Conservation (phyloP, 2,329 filamentous ascomycete genomes). For the Macrophomina tecta region DNA sequence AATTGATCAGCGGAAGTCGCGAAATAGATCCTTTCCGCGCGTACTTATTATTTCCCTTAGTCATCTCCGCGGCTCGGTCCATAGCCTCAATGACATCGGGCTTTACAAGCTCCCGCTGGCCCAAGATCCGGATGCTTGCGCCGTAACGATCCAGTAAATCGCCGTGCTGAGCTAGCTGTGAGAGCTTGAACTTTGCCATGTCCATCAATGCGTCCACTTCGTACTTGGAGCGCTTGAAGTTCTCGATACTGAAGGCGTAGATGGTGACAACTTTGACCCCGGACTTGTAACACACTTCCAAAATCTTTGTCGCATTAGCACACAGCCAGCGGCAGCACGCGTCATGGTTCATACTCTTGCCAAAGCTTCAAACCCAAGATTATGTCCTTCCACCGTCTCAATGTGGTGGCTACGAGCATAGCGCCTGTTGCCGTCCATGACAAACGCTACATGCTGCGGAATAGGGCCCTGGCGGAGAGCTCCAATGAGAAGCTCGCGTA, state of each 20-base stretch:
- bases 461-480: conserved; percentile 89
- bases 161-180: conserved; percentile 89
- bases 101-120: conserved; percentile 81
- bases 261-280: conserved; percentile 97
- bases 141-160: conserved; percentile 93
- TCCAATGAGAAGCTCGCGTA: conserved; percentile 86
- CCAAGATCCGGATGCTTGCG: conserved; percentile 82
- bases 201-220: conserved; percentile 98
- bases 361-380: conserved; percentile 92
- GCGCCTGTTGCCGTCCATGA: conserved; percentile 97
- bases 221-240: conserved; percentile 95
- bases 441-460: conserved; percentile 95
- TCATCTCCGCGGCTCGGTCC: conserved; percentile 84
- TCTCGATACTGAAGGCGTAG: conserved; percentile 98
- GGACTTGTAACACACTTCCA: conserved; percentile 97
- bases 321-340: not conserved
- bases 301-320: conserved; percentile 60
- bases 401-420: conserved; percentile 91
- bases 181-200: conserved; percentile 93
- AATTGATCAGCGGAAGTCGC: not conserved
- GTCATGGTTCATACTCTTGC: conserved; percentile 66
- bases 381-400: conserved; percentile 95
- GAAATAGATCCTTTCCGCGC: conserved; percentile 29
- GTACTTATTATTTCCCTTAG: conserved; percentile 82
- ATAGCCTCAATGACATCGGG: conserved; percentile 88